Evolutionary conservation across 2,329 filamentous ascomycete species (phyloP).

Genomic region (Colletotrichum limetticola): DNA sequence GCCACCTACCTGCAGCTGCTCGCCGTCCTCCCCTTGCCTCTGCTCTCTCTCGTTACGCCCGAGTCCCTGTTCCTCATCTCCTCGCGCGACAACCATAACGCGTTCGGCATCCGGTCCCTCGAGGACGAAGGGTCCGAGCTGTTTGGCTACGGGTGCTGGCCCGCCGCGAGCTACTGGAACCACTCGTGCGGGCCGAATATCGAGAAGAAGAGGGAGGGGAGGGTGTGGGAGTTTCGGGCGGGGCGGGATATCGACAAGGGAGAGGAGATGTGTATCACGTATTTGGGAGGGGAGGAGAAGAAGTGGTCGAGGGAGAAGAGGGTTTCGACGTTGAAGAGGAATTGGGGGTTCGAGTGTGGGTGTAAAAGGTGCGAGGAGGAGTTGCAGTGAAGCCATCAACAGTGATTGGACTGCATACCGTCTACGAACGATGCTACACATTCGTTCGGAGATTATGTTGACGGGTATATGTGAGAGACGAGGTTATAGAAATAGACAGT

Average conservation of each 20-base stretch:
- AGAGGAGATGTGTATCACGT: slow-evolving; percentile 27
- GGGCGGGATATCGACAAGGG: neutral
- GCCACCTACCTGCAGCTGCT: slow-evolving; percentile 29
- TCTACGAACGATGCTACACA: too few relatives aligned
- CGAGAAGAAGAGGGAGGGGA: slow-evolving; percentile 16
- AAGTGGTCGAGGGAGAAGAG: slow-evolving; percentile 11
- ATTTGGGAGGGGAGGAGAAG: slow-evolving; percentile 26
- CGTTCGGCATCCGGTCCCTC: slow-evolving; percentile 29
- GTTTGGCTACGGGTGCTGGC: slow-evolving; percentile 32
- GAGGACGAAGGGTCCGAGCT: slow-evolving; percentile 33
- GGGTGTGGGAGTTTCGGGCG: slow-evolving; percentile 27
- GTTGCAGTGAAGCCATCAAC: neutral
- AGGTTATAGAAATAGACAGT: too few relatives aligned
- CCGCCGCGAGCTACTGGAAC: slow-evolving; percentile 30
- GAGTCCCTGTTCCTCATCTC: slow-evolving; percentile 12
- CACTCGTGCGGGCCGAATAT: slow-evolving; percentile 29
- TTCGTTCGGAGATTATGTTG: too few relatives aligned
- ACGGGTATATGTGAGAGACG: too few relatives aligned
- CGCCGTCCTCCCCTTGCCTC: slow-evolving; percentile 4
- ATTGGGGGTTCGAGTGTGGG: slow-evolving; percentile 30
- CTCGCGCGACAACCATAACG: slow-evolving; percentile 29
- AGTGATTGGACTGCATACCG: too few relatives aligned
- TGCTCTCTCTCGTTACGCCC: slow-evolving; percentile 21
- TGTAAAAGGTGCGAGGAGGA: slow-evolving; percentile 20
- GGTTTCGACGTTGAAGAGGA: slow-evolving; percentile 13